A percentile compares a stretch with the other conserved stretches of the same genome.
Evolutionary conservation across 306 rosid genomes (phyloP).

Genomic region (Pterocarpus macrocarpus): DNA sequence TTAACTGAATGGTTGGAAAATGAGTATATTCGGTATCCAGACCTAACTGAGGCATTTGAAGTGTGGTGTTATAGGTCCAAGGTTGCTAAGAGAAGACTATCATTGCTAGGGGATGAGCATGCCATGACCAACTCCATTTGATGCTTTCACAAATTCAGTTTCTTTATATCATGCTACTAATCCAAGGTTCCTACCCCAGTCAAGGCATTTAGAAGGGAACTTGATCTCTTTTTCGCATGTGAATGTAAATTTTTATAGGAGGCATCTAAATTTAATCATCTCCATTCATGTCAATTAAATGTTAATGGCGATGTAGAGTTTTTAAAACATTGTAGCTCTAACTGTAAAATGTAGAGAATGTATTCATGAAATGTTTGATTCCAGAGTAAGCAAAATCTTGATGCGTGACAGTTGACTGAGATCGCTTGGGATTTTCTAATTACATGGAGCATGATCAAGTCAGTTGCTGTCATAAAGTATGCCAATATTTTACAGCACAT

Average conservation of each 20-base stretch:
- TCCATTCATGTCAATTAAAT: slow-evolving; percentile 38
- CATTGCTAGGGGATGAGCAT: slow-evolving; percentile 61
- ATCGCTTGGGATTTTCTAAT: slow-evolving; percentile 8
- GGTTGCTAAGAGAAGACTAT: slow-evolving; percentile 83
- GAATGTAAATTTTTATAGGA: slow-evolving; percentile 42
- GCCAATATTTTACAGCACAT: background rate
- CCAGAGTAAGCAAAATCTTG: slow-evolving; percentile 39
- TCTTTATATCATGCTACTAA: slow-evolving; percentile 25
- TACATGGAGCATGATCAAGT: slow-evolving; percentile 2
- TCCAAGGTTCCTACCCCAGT: slow-evolving; percentile 35
- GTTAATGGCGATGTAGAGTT: slow-evolving; percentile 39
- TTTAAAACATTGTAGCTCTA: slow-evolving; percentile 52
- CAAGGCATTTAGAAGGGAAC: slow-evolving; percentile 40
- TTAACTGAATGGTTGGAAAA: slow-evolving; percentile 79
- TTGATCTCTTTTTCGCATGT: slow-evolving; percentile 17
- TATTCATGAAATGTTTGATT: slow-evolving; percentile 40
- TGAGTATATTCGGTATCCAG: slow-evolving; percentile 74
- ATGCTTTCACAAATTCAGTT: slow-evolving; percentile 39
- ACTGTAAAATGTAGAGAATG: slow-evolving; percentile 48
- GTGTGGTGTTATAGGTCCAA: slow-evolving; percentile 92
- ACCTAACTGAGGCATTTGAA: slow-evolving; percentile 90
- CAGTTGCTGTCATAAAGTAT: background rate
- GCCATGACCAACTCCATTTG: slow-evolving; percentile 56
- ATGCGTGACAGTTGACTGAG: slow-evolving; percentile 7
- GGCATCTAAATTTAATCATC: slow-evolving; percentile 37